These are phyloP conservation scores for Dactylellina cionopaga DNA, from an alignment of 2,329 filamentous ascomycete genomes.

Conservation along the genomic window DNA sequence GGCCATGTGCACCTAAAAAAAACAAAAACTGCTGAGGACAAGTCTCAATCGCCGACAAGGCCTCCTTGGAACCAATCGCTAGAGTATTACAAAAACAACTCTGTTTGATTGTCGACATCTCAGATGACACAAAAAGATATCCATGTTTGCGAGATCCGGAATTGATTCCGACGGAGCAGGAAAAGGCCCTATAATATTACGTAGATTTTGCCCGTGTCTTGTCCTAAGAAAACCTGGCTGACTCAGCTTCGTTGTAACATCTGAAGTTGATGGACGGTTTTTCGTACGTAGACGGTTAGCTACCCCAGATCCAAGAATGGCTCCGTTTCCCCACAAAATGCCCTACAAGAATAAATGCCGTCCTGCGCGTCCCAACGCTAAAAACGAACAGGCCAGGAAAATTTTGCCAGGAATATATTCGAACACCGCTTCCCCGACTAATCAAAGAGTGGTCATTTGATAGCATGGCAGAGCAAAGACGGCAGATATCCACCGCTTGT, in stretches of 20 bases:
- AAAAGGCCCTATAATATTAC: slow-evolving; percentile 3
- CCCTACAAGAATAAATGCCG: slow-evolving; percentile 35
- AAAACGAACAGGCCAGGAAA: slow-evolving; percentile 17
- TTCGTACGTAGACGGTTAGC: slow-evolving; percentile 34
- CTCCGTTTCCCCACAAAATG: slow-evolving; percentile 49
- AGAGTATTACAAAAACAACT: background rate
- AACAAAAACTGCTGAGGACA: too few relatives aligned
- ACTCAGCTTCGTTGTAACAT: slow-evolving; percentile 15
- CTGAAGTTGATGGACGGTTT: background rate
- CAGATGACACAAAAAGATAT: slow-evolving; percentile 4
- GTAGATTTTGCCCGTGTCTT: background rate
- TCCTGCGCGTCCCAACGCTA: slow-evolving; percentile 18
- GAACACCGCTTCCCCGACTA: slow-evolving; percentile 26
- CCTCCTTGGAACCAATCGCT: background rate
- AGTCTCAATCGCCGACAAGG: slow-evolving; percentile 39
- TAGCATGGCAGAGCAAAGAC: slow-evolving; percentile 12
- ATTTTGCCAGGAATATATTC: slow-evolving; percentile 5
- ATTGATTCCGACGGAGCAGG: slow-evolving; percentile 31
- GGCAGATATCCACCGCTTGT: slow-evolving; percentile 21
- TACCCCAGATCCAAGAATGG: slow-evolving; percentile 50
- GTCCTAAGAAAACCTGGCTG: background rate
- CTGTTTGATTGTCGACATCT: background rate
- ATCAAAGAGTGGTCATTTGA: slow-evolving; percentile 40
- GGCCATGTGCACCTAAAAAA: background rate
- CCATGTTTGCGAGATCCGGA: slow-evolving; percentile 27